phyloP scores from a whole-genome alignment of 1,139 yeast genomes.

The Blastobotrys proliferans region DNA sequence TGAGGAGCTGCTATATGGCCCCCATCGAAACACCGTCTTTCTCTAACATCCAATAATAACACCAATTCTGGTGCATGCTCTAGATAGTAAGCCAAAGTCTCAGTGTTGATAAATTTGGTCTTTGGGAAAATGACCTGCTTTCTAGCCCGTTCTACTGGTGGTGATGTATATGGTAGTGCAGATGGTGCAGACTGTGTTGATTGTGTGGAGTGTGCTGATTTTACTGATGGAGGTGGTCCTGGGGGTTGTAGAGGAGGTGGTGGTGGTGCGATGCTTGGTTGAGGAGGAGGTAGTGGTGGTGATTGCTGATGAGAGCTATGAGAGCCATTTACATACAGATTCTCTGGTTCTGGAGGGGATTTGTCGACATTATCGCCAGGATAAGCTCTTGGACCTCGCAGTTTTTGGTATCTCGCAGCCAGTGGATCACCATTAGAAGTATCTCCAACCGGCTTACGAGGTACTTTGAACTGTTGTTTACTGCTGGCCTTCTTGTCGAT shows the following conservation, averaged over 20 bases:
- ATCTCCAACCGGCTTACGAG: constrained; percentile 17
- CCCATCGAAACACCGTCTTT: constrained; percentile 51
- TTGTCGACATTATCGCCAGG: constrained; percentile 7
- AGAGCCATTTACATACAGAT: not conserved
- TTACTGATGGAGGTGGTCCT: constrained; percentile 8
- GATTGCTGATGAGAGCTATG: not conserved
- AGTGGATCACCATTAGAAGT: constrained; percentile 7
- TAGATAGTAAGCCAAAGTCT: constrained; percentile 29
- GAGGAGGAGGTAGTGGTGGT: constrained; percentile 10
- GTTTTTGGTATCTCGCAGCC: constrained; percentile 22
- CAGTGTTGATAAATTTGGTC: constrained; percentile 31
- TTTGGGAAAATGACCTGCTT: constrained; percentile 27
- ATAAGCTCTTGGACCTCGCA: constrained; percentile 22
- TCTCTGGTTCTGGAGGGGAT: constrained; percentile 1
- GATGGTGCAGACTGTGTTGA: constrained; percentile 10
- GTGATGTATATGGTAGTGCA: not conserved
- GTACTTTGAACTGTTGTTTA: constrained; percentile 7
- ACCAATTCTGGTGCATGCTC: constrained; percentile 29
- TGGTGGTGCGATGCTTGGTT: constrained; percentile 13
- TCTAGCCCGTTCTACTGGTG: constrained; percentile 1
- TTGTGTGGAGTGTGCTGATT: constrained; percentile 9
- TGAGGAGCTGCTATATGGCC: constrained; percentile 56
- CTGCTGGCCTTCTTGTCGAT: not conserved
- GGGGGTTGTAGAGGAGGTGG: constrained; percentile 7
- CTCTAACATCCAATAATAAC: constrained; percentile 63